These are phyloP conservation scores for Stentor coeruleus DNA, from an alignment of 73 alveolate species.

Conservation along the genomic window DNA sequence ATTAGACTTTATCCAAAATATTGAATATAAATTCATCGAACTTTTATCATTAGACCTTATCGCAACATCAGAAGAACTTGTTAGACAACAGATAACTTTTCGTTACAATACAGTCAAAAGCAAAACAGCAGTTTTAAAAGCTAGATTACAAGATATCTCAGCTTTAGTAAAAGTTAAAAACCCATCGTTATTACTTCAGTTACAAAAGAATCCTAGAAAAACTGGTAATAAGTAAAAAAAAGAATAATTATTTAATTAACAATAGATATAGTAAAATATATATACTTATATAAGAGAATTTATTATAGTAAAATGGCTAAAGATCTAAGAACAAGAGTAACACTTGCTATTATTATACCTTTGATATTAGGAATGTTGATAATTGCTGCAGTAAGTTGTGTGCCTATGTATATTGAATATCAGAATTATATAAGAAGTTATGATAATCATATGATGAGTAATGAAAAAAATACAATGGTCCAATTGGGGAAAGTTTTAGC, in stretches of 20 bases:
- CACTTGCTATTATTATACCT: constrained; percentile 11
- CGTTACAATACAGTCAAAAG: constrained; percentile 74
- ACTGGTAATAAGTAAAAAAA: constrained; percentile 30
- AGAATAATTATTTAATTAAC: constrained; percentile 31
- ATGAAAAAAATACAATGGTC: constrained; percentile 7
- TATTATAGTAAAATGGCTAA: too few species aligned
- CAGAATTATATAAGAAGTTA: neutral
- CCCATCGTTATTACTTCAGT: constrained; percentile 80
- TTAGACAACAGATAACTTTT: constrained; percentile 82
- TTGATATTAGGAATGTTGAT: constrained; percentile 9
- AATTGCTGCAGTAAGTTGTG: neutral
- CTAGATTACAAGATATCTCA: constrained; percentile 73
- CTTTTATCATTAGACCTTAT: constrained; percentile 67
- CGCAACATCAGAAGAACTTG: constrained; percentile 79
- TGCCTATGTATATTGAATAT: neutral
- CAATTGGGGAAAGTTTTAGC: neutral
- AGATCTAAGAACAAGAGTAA: neutral
- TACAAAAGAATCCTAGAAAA: constrained; percentile 53
- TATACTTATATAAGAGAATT: too few species aligned
- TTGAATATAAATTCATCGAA: constrained; percentile 91
- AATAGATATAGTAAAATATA: neutral
- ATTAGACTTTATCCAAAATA: constrained; percentile 81
- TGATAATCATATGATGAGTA: neutral
- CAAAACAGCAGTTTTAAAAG: constrained; percentile 79
- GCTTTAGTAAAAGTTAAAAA: constrained; percentile 77